Evolutionary conservation across 805 yeast species (phyloP).

Genomic region (Brettanomyces nanus): DNA sequence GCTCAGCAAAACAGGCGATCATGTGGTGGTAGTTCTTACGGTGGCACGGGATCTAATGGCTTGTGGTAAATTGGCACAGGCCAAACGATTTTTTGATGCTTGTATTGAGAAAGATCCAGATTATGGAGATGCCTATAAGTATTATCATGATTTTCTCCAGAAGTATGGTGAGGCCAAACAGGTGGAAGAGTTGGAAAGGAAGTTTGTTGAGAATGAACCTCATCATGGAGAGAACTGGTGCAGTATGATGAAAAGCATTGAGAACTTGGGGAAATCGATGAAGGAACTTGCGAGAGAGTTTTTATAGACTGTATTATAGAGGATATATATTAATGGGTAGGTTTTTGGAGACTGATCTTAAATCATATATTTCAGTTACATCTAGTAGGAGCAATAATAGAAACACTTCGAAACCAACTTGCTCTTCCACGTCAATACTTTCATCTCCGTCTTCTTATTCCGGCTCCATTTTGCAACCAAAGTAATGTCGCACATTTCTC

Average conservation of each 20-base stretch:
- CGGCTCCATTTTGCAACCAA: too few relatives aligned
- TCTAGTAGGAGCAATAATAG: too few relatives aligned
- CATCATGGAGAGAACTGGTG: constrained; percentile 59
- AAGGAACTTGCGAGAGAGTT: constrained; percentile 15
- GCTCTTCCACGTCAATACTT: too few relatives aligned
- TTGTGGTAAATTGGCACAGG: constrained; percentile 54
- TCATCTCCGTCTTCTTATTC: too few relatives aligned
- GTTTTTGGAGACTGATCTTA: too few relatives aligned
- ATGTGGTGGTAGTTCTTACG: constrained; percentile 46
- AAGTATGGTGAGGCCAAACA: constrained; percentile 34
- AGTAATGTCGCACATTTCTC: too few relatives aligned
- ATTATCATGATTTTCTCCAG: constrained; percentile 41
- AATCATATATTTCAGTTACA: too few relatives aligned
- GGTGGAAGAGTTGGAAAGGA: constrained; percentile 25
- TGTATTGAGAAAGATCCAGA: constrained; percentile 36
- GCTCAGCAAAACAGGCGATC: constrained; percentile 53
- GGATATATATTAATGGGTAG: background rate
- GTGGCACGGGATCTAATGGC: constrained; percentile 65
- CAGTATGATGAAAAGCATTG: constrained; percentile 36
- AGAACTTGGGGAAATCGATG: constrained; percentile 18
- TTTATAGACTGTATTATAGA: constrained; percentile 2
- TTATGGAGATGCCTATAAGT: constrained; percentile 76
- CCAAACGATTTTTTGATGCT: constrained; percentile 70
- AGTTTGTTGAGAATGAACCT: constrained; percentile 41
- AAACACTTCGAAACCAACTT: too few relatives aligned